phyloP scores from a whole-genome alignment of 2,329 filamentous ascomycete genomes.

The Penicillium sp. region DNA sequence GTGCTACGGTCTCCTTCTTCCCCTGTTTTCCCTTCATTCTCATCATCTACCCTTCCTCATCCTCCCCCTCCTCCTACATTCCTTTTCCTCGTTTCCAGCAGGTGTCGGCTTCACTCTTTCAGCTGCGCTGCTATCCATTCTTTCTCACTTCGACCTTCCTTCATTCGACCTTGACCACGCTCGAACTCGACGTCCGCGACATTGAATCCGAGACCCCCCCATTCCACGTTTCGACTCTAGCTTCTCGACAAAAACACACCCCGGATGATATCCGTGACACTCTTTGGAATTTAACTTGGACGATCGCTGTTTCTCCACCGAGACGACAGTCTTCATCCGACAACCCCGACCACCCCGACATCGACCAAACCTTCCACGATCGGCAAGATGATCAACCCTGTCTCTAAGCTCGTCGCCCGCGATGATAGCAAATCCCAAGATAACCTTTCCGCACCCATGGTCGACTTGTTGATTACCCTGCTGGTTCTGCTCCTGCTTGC shows the following conservation, averaged over 20 bases:
- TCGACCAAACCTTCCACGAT: slow-evolving; percentile 4
- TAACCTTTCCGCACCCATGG: slow-evolving; percentile 56
- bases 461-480: slow-evolving; percentile 73
- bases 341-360: slow-evolving; percentile 1
- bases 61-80: slow-evolving; percentile 16
- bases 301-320: slow-evolving; percentile 15
- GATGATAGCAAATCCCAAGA: slow-evolving; percentile 40
- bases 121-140: slow-evolving; percentile 53
- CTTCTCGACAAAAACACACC: slow-evolving; percentile 1
- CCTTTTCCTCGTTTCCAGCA: slow-evolving; percentile 32
- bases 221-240: slow-evolving; percentile 7
- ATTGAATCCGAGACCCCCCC: slow-evolving; percentile 6
- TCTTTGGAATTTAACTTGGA: slow-evolving; percentile 16
- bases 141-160: slow-evolving; percentile 28
- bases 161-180: slow-evolving; percentile 8
- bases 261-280: slow-evolving; percentile 17
- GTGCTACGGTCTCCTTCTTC: slow-evolving; percentile 10
- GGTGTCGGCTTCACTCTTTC: slow-evolving; percentile 61
- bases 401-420: slow-evolving; percentile 49
- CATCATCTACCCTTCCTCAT: slow-evolving; percentile 2
- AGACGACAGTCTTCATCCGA: slow-evolving; percentile 2
- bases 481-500: slow-evolving; percentile 71
- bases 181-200: slow-evolving; percentile 9
- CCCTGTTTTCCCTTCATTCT: slow-evolving; percentile 26
- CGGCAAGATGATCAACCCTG: slow-evolving; percentile 36